phyloP scores from a whole-genome alignment of 176 grass and related monocot genomes.

The Raddia guianensis region DNA sequence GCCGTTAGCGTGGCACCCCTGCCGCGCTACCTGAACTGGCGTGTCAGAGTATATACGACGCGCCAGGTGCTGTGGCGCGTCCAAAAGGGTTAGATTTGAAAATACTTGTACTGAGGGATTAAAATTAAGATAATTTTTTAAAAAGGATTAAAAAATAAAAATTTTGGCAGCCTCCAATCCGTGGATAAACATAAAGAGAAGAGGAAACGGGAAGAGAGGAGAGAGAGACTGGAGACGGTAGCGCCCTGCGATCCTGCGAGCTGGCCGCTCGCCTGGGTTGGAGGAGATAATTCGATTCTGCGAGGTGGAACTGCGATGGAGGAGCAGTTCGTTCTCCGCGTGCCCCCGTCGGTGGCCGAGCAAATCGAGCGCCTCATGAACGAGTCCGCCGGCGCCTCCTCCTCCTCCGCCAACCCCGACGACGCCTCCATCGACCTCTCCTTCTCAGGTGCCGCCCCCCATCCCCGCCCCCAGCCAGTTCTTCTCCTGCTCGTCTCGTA shows the following conservation, averaged over 20 bases:
- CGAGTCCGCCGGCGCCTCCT: constrained; percentile 57
- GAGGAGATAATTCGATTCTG: background rate
- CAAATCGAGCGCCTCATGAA: constrained; percentile 78
- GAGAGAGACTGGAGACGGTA: background rate
- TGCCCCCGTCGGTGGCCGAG: constrained; percentile 73
- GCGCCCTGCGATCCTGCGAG: background rate
- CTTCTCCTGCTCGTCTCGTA: background rate
- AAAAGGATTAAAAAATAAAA: too few relatives aligned
- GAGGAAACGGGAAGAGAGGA: background rate
- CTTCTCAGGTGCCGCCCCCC: constrained; percentile 62
- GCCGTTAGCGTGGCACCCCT: too few relatives aligned
- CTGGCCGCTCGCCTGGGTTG: background rate
- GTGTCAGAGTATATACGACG: too few relatives aligned
- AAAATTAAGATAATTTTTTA: too few relatives aligned
- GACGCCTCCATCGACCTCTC: constrained; percentile 79
- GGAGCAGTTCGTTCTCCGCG: constrained; percentile 90
- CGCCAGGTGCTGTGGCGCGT: too few relatives aligned
- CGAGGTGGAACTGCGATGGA: constrained; percentile 53
- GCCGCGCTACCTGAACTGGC: too few relatives aligned
- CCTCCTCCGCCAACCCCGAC: constrained; percentile 52
- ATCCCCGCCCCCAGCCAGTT: background rate
- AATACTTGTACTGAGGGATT: too few relatives aligned
- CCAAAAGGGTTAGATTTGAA: too few relatives aligned
- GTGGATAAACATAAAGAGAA: background rate
- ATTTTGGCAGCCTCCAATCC: background rate